Conservation (phyloP, 441 rosid species). For the Pelargonium cotyledonis region DNA sequence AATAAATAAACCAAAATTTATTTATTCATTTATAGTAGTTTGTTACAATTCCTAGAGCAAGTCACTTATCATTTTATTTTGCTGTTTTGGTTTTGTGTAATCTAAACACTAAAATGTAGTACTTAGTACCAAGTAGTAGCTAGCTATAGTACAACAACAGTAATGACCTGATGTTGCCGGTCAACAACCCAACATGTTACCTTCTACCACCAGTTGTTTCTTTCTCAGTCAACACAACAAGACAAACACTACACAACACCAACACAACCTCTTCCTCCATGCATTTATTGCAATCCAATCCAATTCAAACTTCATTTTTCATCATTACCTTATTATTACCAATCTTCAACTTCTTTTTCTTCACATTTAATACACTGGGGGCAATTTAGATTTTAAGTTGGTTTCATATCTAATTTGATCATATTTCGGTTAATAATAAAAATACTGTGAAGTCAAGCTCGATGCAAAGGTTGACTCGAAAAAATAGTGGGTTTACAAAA, state of each 20-base stretch:
- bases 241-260: not conserved
- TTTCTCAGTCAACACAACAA: not conserved
- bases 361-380: not conserved
- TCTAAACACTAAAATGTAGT: not conserved
- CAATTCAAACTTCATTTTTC: not conserved
- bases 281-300: not conserved
- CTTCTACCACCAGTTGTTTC: not conserved
- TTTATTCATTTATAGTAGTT: no score
- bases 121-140: not conserved
- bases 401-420: no score
- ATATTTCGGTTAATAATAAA: no score
- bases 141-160: not conserved
- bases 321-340: slow-evolving; percentile 7
- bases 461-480: no score
- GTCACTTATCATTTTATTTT: not conserved
- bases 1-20: no score
- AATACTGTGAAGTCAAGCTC: no score
- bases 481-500: no score
- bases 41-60: not conserved
- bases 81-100: not conserved
- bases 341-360: not conserved
- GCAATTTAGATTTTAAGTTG: no score
- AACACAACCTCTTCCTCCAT: not conserved
- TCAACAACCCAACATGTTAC: slow-evolving; percentile 4
- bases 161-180: slow-evolving; percentile 5